Evolutionary conservation across 2,329 filamentous ascomycete genomes (phyloP), one percentile per base, ranked within the genome.

Genomic region (Xylariales sp.): DNA sequence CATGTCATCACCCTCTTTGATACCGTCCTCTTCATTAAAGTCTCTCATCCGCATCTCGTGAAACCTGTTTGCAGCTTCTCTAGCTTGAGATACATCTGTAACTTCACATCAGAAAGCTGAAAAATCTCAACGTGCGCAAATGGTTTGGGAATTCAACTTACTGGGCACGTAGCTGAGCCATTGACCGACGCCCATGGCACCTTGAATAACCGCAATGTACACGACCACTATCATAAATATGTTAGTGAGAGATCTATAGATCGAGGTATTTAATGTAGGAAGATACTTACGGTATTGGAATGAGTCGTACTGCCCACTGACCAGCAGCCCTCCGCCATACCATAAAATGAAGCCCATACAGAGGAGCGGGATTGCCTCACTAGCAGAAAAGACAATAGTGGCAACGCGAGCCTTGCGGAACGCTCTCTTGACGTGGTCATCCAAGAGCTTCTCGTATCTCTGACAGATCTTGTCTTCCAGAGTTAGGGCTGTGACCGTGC

Each of bases 361-460:
- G 2, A 59, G 36, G 11, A 59, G 36, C 6, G 55, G 53, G 40
- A 88, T 60, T 38, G 77, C 76, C 18, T 81, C 67, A 52, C 80
- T 85, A 47, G 88, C 83, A 2, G 81, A 78, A 25, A 83, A 76
- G 0, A 81, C 78, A 49, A 87, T 83, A 10, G 78, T 84, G 2
- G 76, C 72, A 52, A 74, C 75, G 33, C 74, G 72, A 1, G 83
- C 78, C 52, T 76, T 80, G 18, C 62, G 68, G 44, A 78, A 82
- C 0, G 83, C 81, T 3, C 67, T 61, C 2, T 53, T 60, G 11
- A 85, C 75, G 49, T 88, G 83, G 2, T 66, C 57, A 3, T 64
- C 56, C 6, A 88, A 67, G 5, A 88, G 65, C 0, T 48, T 55
- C 21, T 75, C 64, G 49, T 88, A 89, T 31, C 79, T 72, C 4